A percentile compares a stretch with the other conserved stretches of the same genome.
Evolutionary conservation across 805 yeast species (phyloP).

Genomic region (Phaffomyces thermotolerans): DNA sequence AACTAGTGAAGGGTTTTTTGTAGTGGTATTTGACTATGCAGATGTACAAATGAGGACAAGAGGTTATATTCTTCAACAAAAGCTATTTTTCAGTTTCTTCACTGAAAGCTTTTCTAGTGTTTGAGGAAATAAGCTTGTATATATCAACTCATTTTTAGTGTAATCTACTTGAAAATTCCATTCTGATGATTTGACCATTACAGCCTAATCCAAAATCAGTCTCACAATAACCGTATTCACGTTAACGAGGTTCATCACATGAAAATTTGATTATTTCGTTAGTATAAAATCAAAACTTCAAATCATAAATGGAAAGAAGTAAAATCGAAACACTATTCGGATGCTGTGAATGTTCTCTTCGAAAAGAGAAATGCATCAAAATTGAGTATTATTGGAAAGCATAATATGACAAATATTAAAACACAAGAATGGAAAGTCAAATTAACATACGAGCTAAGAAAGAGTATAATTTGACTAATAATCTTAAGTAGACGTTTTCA

Average conservation of each 20-base stretch:
- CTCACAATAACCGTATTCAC: neutral
- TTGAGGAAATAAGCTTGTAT: neutral
- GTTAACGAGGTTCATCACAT: neutral
- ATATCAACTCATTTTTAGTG: constrained; percentile 4
- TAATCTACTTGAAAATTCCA: neutral
- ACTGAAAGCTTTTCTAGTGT: neutral
- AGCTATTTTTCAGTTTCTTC: neutral
- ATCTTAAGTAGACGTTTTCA: constrained; percentile 96
- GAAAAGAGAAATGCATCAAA: constrained; percentile 4
- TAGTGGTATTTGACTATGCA: constrained; percentile 1
- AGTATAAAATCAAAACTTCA: constrained; percentile 6
- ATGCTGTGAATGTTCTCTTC: constrained; percentile 1
- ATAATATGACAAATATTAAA: constrained; percentile 1
- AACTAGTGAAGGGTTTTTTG: neutral
- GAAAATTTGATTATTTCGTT: constrained; percentile 3
- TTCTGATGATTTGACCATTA: constrained; percentile 51
- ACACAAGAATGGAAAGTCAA: constrained; percentile 9
- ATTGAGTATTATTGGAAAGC: constrained; percentile 4
- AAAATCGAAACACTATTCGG: neutral
- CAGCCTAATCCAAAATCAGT: constrained; percentile 61
- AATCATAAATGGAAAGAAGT: constrained; percentile 1
- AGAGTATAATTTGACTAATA: constrained; percentile 96
- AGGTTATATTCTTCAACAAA: neutral
- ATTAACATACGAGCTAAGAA: constrained; percentile 94
- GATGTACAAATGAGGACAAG: constrained; percentile 3